Conservation (phyloP, 371 early-diverging fungal genomes). For the Paraphysoderma sedebokerense region DNA sequence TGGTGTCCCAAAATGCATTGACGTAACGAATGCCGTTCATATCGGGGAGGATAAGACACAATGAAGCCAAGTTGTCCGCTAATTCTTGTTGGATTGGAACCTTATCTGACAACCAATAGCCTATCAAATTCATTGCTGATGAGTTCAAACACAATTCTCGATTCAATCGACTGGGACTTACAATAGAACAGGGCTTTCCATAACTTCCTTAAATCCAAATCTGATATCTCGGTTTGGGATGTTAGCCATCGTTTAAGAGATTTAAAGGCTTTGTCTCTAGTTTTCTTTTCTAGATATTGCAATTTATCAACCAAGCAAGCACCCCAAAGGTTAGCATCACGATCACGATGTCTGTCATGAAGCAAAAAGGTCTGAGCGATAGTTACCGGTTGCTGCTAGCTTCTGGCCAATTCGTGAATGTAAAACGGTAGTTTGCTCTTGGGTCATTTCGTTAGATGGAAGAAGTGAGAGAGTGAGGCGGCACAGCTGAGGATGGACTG, state of each 20-base stretch:
- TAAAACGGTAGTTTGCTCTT: too few species aligned
- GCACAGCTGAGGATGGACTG: too few species aligned
- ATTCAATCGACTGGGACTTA: constrained; percentile 16
- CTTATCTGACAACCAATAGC: constrained; percentile 92
- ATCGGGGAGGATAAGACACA: constrained; percentile 38
- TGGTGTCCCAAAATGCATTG: constrained; percentile 64
- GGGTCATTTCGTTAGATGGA: too few species aligned
- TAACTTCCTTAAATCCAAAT: constrained; percentile 57
- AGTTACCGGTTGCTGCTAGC: too few species aligned
- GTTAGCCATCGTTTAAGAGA: constrained; percentile 38
- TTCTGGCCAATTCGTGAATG: too few species aligned
- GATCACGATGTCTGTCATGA: too few species aligned
- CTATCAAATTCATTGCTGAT: constrained; percentile 17
- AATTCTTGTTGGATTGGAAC: constrained; percentile 75
- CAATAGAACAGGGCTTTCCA: constrained; percentile 92
- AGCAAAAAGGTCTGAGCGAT: too few species aligned
- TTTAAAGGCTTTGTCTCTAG: constrained; percentile 64
- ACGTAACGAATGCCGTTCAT: constrained; percentile 40
- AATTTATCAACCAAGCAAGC: too few species aligned
- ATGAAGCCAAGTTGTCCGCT: constrained; percentile 50
- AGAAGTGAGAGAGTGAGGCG: too few species aligned
- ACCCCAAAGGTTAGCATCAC: too few species aligned
- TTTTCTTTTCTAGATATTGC: constrained; percentile 52
- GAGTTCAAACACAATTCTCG: not conserved
- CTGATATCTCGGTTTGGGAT: constrained; percentile 29